Percentiles rank a stretch among this genome's conserved stretches.
phyloP scores from a whole-genome alignment of 352 stramenopile genomes.

The Phytophthora podocarpi region DNA sequence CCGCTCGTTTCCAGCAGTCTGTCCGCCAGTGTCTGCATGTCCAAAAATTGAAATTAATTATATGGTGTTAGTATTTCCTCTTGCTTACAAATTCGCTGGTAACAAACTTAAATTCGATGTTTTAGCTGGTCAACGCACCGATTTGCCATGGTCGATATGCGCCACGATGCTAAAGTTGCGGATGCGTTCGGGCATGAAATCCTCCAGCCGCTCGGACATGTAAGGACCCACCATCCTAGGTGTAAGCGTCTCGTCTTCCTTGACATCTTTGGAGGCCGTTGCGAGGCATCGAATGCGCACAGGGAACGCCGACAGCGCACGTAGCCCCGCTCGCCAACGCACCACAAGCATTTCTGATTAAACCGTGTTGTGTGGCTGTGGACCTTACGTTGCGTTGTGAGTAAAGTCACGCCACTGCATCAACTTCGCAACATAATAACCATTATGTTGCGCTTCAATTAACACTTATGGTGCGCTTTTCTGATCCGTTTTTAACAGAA shows the following conservation, averaged over 20 bases:
- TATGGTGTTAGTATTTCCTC: background rate
- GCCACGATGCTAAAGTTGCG: conserved; percentile 93
- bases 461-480: too few relatives aligned
- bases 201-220: conserved; percentile 61
- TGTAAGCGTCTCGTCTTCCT: conserved; percentile 31
- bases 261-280: conserved; percentile 6
- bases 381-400: background rate
- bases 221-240: conserved; percentile 64
- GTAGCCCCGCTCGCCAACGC: conserved; percentile 13
- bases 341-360: conserved; percentile 26
- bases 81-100: background rate
- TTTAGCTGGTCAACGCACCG: conserved; percentile 47
- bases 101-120: background rate
- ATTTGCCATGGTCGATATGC: conserved; percentile 93
- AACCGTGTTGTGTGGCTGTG: conserved; percentile 24
- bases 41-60: conserved; percentile 14
- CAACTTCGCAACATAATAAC: background rate
- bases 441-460: background rate
- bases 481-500: too few relatives aligned
- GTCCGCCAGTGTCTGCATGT: conserved; percentile 84
- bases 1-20: conserved; percentile 89
- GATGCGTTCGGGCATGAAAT: conserved; percentile 77
- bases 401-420: too few relatives aligned
- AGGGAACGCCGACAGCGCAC: conserved; percentile 1
- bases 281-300: conserved; percentile 12